Evolutionary conservation across 2,329 filamentous ascomycete species (phyloP).

Genomic region (Grosmannia penicillata): DNA sequence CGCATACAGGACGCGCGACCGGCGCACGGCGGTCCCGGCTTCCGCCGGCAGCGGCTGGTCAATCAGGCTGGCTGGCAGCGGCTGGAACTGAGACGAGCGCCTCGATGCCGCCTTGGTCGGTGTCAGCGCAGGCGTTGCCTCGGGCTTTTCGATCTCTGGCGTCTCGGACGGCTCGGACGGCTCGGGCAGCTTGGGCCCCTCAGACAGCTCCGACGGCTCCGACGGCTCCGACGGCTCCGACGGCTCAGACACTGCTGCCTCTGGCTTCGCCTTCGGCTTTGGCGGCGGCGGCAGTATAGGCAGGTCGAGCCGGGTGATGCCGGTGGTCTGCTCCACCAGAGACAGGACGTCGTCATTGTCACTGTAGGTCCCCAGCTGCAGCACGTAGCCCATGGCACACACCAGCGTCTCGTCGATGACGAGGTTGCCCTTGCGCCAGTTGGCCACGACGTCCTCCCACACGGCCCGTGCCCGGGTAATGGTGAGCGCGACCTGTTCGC

Average conservation of each 20-base stretch:
- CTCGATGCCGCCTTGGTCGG: neutral
- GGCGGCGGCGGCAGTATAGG: neutral
- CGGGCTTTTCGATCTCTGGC: no score
- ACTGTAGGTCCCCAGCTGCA: conserved; percentile 48
- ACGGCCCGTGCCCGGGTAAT: conserved; percentile 56
- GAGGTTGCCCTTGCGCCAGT: conserved; percentile 59
- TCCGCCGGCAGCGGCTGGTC: no score
- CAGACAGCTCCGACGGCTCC: neutral
- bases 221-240: no score
- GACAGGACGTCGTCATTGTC: conserved; percentile 61
- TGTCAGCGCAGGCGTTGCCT: no score
- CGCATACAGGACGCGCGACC: conserved; percentile 20
- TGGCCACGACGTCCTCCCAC: conserved; percentile 67
- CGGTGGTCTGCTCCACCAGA: conserved; percentile 71
- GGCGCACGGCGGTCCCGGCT: no score
- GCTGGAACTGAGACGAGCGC: conserved; percentile 1
- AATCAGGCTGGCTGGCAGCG: neutral
- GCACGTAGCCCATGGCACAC: conserved; percentile 62
- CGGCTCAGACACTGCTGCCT: no score
- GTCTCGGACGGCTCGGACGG: no score
- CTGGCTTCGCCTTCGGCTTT: no score
- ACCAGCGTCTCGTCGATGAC: conserved; percentile 66
- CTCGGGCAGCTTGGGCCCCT: neutral
- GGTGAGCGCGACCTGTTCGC: conserved; percentile 23
- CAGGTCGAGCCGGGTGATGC: conserved; percentile 41